These are phyloP conservation scores for Colletotrichum siamense DNA, from an alignment of 2,329 filamentous ascomycete species.

Conservation along the genomic window DNA sequence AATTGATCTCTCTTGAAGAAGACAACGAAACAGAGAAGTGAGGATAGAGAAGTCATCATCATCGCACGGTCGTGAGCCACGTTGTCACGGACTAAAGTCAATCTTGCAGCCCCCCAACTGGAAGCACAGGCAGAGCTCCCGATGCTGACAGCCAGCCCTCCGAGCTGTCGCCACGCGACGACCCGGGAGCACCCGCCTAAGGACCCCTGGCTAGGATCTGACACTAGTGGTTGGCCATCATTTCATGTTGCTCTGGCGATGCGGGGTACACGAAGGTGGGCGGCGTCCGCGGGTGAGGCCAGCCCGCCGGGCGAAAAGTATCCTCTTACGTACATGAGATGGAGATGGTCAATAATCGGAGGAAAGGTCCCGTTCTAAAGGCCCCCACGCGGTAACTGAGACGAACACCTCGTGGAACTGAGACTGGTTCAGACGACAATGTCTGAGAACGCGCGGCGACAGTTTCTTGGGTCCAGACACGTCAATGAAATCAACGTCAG, in stretches of 20 bases:
- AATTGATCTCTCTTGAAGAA: not conserved
- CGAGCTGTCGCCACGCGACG: not conserved
- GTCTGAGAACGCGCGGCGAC: not conserved
- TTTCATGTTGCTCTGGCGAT: conserved; percentile 1
- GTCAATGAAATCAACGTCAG: not conserved
- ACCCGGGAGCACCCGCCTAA: conserved; percentile 14
- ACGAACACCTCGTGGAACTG: not conserved
- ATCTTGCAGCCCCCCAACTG: not conserved
- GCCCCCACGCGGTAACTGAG: not conserved
- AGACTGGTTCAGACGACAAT: not conserved
- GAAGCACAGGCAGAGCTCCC: not conserved
- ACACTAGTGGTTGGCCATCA: not conserved
- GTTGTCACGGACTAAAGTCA: not conserved
- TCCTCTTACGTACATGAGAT: not conserved
- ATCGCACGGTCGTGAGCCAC: not conserved
- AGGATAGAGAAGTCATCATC: not conserved
- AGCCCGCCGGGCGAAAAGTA: not conserved
- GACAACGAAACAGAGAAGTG: not conserved
- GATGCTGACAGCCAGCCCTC: not conserved
- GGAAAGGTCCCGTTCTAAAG: not conserved
- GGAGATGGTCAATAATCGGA: not conserved
- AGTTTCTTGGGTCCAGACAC: not conserved
- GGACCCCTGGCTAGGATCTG: conserved; percentile 13
- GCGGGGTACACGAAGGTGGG: conserved; percentile 7
- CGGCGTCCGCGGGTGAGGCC: not conserved